phyloP scores from a whole-genome alignment of 345 rosid genomes.

The Lumnitzera racemosa region DNA sequence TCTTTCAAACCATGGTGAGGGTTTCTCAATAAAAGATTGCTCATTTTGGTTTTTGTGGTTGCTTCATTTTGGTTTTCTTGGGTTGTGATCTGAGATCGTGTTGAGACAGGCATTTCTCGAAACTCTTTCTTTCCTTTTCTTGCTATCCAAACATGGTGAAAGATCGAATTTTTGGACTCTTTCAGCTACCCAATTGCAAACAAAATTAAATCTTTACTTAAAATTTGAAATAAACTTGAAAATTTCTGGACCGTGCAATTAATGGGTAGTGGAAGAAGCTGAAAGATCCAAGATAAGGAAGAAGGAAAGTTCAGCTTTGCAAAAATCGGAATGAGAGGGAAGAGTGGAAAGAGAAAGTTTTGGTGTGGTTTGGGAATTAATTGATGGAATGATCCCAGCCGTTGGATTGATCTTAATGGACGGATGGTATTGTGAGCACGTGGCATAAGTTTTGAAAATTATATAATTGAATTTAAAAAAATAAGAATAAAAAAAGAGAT shows the following conservation, averaged over 20 bases:
- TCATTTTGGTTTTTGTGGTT: slow-evolving; percentile 22
- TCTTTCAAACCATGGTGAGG: slow-evolving; percentile 93
- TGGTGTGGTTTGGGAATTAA: no score
- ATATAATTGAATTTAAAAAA: no score
- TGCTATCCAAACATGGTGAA: slow-evolving; percentile 43
- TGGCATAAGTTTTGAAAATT: slow-evolving; percentile 15
- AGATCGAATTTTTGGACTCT: neutral
- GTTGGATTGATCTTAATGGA: slow-evolving; percentile 21
- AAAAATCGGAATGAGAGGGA: slow-evolving; percentile 11
- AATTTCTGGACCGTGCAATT: no score
- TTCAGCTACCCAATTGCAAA: slow-evolving; percentile 15
- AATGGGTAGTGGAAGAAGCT: neutral
- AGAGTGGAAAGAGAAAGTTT: slow-evolving; percentile 11
- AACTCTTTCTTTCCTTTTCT: neutral
- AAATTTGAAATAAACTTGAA: slow-evolving; percentile 3
- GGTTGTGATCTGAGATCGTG: slow-evolving; percentile 52
- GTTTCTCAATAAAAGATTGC: slow-evolving; percentile 39
- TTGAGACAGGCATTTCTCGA: slow-evolving; percentile 64
- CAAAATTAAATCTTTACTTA: slow-evolving; percentile 10
- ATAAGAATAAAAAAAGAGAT: no score
- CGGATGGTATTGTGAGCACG: slow-evolving; percentile 30
- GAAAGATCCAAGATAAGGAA: neutral
- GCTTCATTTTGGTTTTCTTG: slow-evolving; percentile 9
- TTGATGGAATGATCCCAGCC: slow-evolving; percentile 14
- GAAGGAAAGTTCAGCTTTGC: neutral